Conservation (phyloP, 352 stramenopile species). For the Phytophthora citrophthora region DNA sequence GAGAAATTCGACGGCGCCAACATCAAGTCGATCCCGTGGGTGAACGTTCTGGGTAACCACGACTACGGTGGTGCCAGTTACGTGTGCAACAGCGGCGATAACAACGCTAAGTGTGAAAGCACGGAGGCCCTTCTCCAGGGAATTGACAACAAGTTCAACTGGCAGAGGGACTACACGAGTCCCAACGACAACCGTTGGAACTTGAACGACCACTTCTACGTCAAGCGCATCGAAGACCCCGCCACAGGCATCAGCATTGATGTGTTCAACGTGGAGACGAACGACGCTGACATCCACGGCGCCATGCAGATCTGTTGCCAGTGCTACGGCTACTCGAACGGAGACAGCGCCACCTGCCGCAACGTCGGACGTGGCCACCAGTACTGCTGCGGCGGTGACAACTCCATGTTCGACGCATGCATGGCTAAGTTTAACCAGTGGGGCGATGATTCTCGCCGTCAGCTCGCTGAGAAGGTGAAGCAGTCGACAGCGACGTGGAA, state of each 20-base stretch:
- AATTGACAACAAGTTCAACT: conserved; percentile 23
- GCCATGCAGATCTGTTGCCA: conserved; percentile 15
- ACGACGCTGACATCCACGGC: conserved; percentile 11
- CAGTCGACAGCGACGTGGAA: conserved; percentile 32
- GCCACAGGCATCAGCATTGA: conserved; percentile 5
- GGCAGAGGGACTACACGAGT: conserved; percentile 13
- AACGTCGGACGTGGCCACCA: conserved; percentile 8
- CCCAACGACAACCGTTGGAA: conserved; percentile 18
- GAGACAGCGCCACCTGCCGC: neutral
- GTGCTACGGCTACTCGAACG: conserved; percentile 21
- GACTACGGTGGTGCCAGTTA: conserved; percentile 29
- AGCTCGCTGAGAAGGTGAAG: conserved; percentile 21
- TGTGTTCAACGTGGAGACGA: conserved; percentile 22
- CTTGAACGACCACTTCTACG: conserved; percentile 7
- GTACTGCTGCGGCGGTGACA: conserved; percentile 17
- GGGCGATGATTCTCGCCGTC: conserved; percentile 11
- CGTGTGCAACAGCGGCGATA: conserved; percentile 16
- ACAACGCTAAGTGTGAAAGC: conserved; percentile 8
- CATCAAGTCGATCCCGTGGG: conserved; percentile 17
- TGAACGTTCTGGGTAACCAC: conserved; percentile 28
- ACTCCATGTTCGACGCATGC: conserved; percentile 16
- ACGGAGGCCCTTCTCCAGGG: conserved; percentile 7
- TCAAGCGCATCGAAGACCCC: conserved; percentile 3
- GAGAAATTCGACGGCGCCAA: conserved; percentile 21
- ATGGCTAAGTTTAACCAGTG: conserved; percentile 14